Conservation (phyloP, 805 yeast species). For the Sugiyamaella boreocaroliniensis region DNA sequence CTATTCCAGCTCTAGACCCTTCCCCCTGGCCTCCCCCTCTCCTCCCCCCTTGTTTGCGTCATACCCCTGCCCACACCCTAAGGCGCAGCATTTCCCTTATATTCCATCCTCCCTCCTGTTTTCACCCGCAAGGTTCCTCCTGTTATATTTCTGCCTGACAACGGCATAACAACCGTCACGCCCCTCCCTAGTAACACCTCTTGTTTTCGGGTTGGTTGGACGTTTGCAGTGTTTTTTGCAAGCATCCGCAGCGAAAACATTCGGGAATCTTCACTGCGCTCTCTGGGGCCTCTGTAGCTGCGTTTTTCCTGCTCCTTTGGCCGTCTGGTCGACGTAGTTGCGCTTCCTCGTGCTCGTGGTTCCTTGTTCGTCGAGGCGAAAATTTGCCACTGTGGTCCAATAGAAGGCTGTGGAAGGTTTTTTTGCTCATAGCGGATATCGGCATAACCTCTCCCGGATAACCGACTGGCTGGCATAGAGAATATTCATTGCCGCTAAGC, state of each 20-base stretch:
- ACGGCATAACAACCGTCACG: neutral
- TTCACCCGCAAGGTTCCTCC: neutral
- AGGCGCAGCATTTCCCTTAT: neutral
- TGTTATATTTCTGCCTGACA: neutral
- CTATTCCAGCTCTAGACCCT: neutral
- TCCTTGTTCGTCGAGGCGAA: neutral
- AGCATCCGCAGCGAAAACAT: neutral
- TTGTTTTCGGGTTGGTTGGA: neutral
- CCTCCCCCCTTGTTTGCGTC: neutral
- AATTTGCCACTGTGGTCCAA: neutral
- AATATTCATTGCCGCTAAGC: neutral
- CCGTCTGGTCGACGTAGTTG: neutral
- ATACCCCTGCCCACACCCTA: neutral
- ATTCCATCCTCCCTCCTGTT: neutral
- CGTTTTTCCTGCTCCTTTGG: neutral
- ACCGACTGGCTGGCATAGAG: neutral
- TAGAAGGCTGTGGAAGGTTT: conserved; percentile 1
- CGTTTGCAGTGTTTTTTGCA: neutral
- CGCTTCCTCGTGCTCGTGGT: neutral
- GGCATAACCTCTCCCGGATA: neutral
- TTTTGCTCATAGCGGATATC: neutral
- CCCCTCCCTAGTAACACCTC: neutral
- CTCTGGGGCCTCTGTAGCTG: neutral
- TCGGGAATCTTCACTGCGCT: neutral
- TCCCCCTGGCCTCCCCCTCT: neutral